A percentile compares a stretch with the other conserved stretches of the same genome.
These are phyloP conservation scores for Circinella umbellata DNA, from an alignment of 371 early-diverging fungal species.

Conservation along the genomic window DNA sequence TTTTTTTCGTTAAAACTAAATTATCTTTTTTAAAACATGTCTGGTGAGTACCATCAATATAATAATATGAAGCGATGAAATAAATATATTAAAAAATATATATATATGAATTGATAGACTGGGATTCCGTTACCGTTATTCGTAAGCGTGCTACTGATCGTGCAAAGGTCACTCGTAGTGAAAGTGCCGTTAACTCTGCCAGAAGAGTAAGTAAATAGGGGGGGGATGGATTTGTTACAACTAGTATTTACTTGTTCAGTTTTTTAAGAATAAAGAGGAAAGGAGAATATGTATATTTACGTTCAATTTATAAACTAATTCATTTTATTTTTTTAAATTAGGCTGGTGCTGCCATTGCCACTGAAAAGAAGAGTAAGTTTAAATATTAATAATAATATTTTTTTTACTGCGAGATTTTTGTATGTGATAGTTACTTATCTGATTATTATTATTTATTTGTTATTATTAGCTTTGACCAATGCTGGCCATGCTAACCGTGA, in stretches of 20 bases:
- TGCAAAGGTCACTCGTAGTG: constrained; percentile 69
- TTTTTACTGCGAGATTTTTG: not conserved
- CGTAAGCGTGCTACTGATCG: constrained; percentile 73
- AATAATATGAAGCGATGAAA: not conserved
- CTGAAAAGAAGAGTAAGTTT: constrained; percentile 71
- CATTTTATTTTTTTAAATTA: constrained; percentile 5
- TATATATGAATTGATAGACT: constrained; percentile 56
- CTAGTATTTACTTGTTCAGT: not conserved
- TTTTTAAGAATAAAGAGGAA: not conserved
- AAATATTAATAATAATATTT: not conserved
- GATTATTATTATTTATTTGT: not conserved
- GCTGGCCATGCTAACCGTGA: constrained; percentile 77
- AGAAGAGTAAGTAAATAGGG: constrained; percentile 56
- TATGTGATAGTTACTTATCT: not conserved
- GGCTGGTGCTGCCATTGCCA: constrained; percentile 72
- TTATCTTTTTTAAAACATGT: constrained; percentile 1
- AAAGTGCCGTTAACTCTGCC: constrained; percentile 82
- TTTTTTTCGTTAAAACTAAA: not conserved
- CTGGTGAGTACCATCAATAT: constrained; percentile 3
- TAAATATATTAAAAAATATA: not conserved
- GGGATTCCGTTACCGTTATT: constrained; percentile 81
- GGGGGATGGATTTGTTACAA: not conserved
- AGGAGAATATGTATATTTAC: not conserved
- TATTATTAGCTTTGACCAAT: constrained; percentile 54
- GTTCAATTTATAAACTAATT: not conserved